Base-by-base conservation (phyloP, 2,329 filamentous ascomycete genomes). In the Penicillium sp. region DNA sequence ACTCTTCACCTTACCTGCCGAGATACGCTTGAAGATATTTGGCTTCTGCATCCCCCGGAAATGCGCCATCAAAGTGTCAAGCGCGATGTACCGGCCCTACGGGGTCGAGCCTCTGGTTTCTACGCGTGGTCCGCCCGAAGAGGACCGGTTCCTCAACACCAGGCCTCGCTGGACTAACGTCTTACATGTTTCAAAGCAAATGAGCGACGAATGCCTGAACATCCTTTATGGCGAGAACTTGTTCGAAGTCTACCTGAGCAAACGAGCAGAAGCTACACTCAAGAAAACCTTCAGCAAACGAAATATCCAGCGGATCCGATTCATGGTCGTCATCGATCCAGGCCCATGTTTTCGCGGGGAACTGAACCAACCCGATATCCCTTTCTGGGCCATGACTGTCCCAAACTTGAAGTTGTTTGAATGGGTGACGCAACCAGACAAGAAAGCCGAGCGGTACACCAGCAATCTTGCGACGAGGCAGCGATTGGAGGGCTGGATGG, bases 141-240 rank as follows among this genome's bases (percentile, higher is more conserved):
- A 22, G 8, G 31, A 42, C 22, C 32, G 15, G 21, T 47, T 47
- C 17, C 8, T n/a, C 17, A 47, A 47, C 10, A 32, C 35, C 12
- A 33, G 6, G 1, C 45, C 45, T 12, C 45, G 2, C 28, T 47
- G 45, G 45, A 47, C 28, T 3, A 33, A 17, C 29, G 17, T 47
- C 9, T 21, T 47, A 6, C 35, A 24, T 19, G 37, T 47, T 13
- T 47, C 35, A 7, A 41, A 33, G 26, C 35, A 6, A 33, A 41
- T 47, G 45, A 42, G 35, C 13, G 28, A 33, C 6, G 35, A 47
- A 12, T 41, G 45, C 21, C 12, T 47, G 28, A 3, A 26, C 9
- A 41, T 47, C 8, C 35, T 47, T 19, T 47, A 47, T 8, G 45
- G 45, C 2, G 28, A 41, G 8, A 47, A 41, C 26, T 29, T 47